Conservation (phyloP, 202 grass and related monocot species). For the Sporobolus alterniflorus region DNA sequence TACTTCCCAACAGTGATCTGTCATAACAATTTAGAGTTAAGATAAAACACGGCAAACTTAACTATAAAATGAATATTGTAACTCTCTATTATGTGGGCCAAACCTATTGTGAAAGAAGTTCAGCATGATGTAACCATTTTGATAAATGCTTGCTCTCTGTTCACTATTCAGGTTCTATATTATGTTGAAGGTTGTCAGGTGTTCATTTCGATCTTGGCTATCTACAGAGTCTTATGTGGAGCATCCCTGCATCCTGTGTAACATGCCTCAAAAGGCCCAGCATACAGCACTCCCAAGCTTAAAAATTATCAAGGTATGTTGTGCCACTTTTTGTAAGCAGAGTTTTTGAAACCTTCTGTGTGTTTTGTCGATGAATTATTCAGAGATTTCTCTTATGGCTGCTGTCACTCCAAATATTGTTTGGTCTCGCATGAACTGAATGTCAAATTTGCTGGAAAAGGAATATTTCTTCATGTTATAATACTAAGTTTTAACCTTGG, state of each 20-base stretch:
- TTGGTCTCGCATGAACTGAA: conserved; percentile 10
- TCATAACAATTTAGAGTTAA: too few species aligned
- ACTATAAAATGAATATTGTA: background rate
- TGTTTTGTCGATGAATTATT: background rate
- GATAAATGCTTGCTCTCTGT: background rate
- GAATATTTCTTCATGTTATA: background rate
- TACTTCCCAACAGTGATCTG: too few species aligned
- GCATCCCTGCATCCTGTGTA: background rate
- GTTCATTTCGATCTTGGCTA: background rate
- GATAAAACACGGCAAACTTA: conserved; percentile 34
- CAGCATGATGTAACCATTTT: background rate
- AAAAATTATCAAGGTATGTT: conserved; percentile 24
- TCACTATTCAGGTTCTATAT: background rate
- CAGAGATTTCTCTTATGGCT: background rate
- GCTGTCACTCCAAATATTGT: conserved; percentile 4
- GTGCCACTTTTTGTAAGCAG: background rate
- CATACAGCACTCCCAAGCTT: background rate
- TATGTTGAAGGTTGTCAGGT: background rate
- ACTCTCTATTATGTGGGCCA: background rate
- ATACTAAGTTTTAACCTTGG: conserved; percentile 13
- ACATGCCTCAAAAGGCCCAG: background rate
- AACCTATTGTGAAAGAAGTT: background rate
- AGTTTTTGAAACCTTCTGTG: background rate
- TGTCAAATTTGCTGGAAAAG: conserved; percentile 15
- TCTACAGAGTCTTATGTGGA: too few species aligned